A percentile compares a stretch with the other conserved stretches of the same genome.
Evolutionary conservation across 768 basidiomycete species (phyloP).

Genomic region (Sarcodon sp.): DNA sequence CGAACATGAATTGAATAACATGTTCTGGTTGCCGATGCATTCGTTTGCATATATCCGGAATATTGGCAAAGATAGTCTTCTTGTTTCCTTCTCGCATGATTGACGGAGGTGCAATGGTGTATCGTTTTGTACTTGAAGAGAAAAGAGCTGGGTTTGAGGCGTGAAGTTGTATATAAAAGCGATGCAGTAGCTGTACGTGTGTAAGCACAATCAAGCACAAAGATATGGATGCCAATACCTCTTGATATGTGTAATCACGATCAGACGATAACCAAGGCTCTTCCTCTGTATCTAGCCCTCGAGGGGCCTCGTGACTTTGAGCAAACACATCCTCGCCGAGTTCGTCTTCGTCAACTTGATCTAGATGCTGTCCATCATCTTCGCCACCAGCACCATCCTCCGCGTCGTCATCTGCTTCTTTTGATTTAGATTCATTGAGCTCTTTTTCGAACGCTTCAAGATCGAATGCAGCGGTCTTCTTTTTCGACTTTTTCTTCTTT

Average conservation of each 20-base stretch:
- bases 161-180: slow-evolving; percentile 87
- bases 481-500: slow-evolving; percentile 88
- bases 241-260: slow-evolving; percentile 91
- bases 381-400: slow-evolving; percentile 39
- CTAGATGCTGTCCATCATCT: slow-evolving; percentile 30
- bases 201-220: not conserved
- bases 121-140: slow-evolving; percentile 78
- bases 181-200: slow-evolving; percentile 62
- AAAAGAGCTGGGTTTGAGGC: slow-evolving; percentile 89
- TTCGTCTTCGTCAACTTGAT: slow-evolving; percentile 67
- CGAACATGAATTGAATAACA: slow-evolving; percentile 92
- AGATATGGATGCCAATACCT: slow-evolving; percentile 34
- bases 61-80: slow-evolving; percentile 93
- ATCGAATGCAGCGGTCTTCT: slow-evolving; percentile 84
- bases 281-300: slow-evolving; percentile 57
- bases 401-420: slow-evolving; percentile 40
- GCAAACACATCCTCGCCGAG: slow-evolving; percentile 86
- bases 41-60: slow-evolving; percentile 93
- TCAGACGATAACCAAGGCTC: slow-evolving; percentile 90
- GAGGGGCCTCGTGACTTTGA: slow-evolving; percentile 31
- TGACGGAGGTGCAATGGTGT: slow-evolving; percentile 94
- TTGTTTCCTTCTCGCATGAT: slow-evolving; percentile 94
- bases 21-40: slow-evolving; percentile 99
- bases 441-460: slow-evolving; percentile 94
- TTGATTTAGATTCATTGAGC: slow-evolving; percentile 58